Percentiles rank a stretch among this genome's conserved stretches.
phyloP scores from a whole-genome alignment of 2,329 filamentous ascomycete genomes.

The Cryphonectria carpinicola region DNA sequence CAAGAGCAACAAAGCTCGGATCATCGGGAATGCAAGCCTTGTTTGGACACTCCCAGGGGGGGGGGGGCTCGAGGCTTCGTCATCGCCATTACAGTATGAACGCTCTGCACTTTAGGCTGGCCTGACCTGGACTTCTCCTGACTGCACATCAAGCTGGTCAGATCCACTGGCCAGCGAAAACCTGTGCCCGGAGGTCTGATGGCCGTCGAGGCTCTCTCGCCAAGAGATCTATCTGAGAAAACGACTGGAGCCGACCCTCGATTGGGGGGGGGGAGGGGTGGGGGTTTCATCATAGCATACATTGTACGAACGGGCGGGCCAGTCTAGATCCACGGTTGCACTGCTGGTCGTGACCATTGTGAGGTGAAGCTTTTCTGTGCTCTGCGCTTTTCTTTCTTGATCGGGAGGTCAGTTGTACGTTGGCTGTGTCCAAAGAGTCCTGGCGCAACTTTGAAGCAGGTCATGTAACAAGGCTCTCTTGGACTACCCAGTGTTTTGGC shows the following conservation, averaged over 20 bases:
- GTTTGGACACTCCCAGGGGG: neutral
- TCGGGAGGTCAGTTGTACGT: neutral
- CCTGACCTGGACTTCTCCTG: neutral
- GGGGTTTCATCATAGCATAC: neutral
- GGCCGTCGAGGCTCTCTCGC: neutral
- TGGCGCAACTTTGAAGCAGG: conserved; percentile 44
- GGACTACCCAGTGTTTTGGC: conserved; percentile 18
- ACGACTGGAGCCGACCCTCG: neutral
- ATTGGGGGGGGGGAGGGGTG: neutral
- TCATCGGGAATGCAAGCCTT: neutral
- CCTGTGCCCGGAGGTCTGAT: neutral
- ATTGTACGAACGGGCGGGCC: neutral
- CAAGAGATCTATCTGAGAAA: conserved; percentile 4
- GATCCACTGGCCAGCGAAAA: neutral
- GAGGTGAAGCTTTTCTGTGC: neutral
- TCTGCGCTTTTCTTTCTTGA: neutral
- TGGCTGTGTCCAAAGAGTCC: conserved; percentile 28
- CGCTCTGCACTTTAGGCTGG: neutral
- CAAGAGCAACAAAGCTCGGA: neutral
- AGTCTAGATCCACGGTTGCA: neutral
- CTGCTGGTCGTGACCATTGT: neutral
- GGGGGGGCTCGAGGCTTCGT: conserved; percentile 1
- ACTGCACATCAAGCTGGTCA: neutral
- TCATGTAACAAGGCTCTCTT: conserved; percentile 40
- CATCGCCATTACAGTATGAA: neutral